Evolutionary conservation across 805 yeast genomes (phyloP).

Genomic region (Clavispora carvajalis): DNA sequence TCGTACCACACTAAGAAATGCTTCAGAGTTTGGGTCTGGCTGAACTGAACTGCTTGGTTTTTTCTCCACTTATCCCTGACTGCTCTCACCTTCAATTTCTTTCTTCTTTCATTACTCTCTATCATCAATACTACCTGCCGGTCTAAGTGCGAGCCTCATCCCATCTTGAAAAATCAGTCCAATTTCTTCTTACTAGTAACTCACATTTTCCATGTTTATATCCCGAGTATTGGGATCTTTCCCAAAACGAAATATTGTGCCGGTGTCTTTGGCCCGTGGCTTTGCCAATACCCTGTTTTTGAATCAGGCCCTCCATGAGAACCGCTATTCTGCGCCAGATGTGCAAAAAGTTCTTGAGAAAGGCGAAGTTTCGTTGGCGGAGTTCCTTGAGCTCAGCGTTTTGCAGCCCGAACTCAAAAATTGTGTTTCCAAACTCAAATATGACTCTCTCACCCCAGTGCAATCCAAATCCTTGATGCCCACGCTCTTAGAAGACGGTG

Average conservation of each 20-base stretch:
- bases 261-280: neutral
- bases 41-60: too few relatives aligned
- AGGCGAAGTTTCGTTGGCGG: conserved; percentile 9
- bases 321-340: neutral
- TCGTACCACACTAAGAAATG: too few relatives aligned
- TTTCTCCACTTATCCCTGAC: too few relatives aligned
- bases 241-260: neutral
- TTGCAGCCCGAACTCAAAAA: conserved; percentile 9
- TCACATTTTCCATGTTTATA: neutral
- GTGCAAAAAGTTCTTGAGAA: neutral
- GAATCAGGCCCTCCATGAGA: neutral
- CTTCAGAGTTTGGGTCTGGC: too few relatives aligned
- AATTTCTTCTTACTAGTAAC: too few relatives aligned
- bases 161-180: neutral
- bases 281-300: neutral
- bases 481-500: conserved; percentile 51
- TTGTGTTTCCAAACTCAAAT: conserved; percentile 26
- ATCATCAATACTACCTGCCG: neutral
- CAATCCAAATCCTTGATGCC: conserved; percentile 62
- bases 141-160: neutral
- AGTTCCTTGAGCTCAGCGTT: conserved; percentile 7
- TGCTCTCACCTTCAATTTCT: too few relatives aligned
- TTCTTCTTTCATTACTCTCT: neutral
- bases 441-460: conserved; percentile 57
- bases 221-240: neutral